phyloP scores from a whole-genome alignment of 352 stramenopile genomes.

The Globisporangium okanoganense region DNA sequence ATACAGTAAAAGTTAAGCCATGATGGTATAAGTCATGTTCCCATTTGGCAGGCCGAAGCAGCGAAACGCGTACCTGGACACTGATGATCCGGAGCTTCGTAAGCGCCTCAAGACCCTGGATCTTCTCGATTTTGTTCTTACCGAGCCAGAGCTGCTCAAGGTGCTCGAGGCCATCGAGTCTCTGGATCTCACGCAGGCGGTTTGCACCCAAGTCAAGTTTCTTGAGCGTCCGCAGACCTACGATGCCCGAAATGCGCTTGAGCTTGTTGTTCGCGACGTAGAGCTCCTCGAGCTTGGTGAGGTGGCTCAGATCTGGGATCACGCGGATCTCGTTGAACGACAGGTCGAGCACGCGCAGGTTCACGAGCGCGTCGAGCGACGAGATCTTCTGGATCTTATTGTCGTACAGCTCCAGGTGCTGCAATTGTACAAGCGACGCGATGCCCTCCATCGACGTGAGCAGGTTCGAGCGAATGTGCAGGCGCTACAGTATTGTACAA shows the following conservation, averaged over 20 bases:
- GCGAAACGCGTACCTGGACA: slow-evolving; percentile 36
- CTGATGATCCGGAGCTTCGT: slow-evolving; percentile 88
- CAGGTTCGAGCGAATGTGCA: slow-evolving; percentile 82
- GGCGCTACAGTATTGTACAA: slow-evolving; percentile 16
- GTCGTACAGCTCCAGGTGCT: slow-evolving; percentile 97
- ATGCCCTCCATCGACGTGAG: slow-evolving; percentile 80
- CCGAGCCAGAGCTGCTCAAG: slow-evolving; percentile 97
- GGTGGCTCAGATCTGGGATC: slow-evolving; percentile 74
- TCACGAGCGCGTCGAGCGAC: slow-evolving; percentile 50
- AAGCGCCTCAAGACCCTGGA: slow-evolving; percentile 83
- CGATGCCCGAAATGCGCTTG: slow-evolving; percentile 91
- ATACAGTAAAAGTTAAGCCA: background rate
- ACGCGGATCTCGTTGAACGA: slow-evolving; percentile 96
- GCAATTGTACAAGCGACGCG: slow-evolving; percentile 53
- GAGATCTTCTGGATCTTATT: slow-evolving; percentile 93
- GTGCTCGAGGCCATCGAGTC: slow-evolving; percentile 83
- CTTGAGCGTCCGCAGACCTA: slow-evolving; percentile 75
- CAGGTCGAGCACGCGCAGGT: slow-evolving; percentile 90
- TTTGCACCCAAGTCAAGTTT: slow-evolving; percentile 98
- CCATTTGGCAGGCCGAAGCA: slow-evolving; percentile 6
- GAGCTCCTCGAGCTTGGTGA: slow-evolving; percentile 88
- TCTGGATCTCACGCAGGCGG: slow-evolving; percentile 90
- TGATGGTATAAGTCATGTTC: background rate
- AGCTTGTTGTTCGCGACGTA: slow-evolving; percentile 99
- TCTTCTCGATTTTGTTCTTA: slow-evolving; percentile 97